A percentile compares a stretch with the other conserved stretches of the same genome.
Conservation (phyloP, 2,329 filamentous ascomycete genomes). For the Pseudogymnoascus pannorum region DNA sequence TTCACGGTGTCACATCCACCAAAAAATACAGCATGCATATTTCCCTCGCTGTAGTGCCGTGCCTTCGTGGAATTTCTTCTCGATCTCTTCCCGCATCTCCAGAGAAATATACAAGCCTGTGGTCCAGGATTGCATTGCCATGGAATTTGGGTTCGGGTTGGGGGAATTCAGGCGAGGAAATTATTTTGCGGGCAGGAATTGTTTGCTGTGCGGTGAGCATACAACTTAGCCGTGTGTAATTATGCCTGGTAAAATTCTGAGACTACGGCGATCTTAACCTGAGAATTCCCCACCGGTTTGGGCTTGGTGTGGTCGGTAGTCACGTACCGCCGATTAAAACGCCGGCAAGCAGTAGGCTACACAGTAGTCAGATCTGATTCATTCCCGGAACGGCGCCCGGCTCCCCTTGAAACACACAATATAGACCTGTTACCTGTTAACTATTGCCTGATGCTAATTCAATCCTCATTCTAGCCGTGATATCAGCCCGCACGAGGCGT, state of each 20-base stretch:
- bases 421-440: neutral
- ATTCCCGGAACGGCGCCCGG: neutral
- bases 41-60: neutral
- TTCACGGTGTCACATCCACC: neutral
- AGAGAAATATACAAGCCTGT: no score
- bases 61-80: neutral
- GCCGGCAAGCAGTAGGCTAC: neutral
- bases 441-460: neutral
- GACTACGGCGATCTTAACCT: neutral
- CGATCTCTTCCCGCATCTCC: neutral
- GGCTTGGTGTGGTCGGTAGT: neutral
- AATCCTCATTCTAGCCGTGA: neutral
- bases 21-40: neutral
- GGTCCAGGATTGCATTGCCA: neutral
- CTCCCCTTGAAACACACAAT: neutral
- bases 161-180: neutral
- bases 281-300: neutral
- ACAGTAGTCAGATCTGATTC: neutral
- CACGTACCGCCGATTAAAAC: neutral
- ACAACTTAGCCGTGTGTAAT: neutral
- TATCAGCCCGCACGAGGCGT: neutral
- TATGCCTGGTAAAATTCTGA: neutral
- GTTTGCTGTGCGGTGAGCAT: neutral
- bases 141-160: neutral
- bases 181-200: neutral